Percentiles rank a stretch among this genome's conserved stretches.
Conservation (phyloP, 805 yeast genomes). For the Zygosaccharomyces siamensis region DNA sequence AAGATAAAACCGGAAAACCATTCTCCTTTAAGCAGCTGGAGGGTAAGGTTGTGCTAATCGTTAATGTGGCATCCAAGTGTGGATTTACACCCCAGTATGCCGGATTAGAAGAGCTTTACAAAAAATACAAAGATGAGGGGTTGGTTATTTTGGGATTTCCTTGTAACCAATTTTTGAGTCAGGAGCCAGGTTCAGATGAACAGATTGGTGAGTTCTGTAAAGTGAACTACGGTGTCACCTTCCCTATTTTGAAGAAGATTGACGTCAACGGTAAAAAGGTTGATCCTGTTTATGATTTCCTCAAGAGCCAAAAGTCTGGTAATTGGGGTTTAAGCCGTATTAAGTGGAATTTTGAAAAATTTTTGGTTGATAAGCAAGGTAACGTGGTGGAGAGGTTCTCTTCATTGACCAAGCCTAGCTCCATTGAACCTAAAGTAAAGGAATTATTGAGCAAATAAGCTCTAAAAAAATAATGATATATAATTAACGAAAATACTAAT, state of each 20-base stretch:
- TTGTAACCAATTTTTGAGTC: constrained; percentile 80
- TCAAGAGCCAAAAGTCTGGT: constrained; percentile 61
- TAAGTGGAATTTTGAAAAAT: constrained; percentile 80
- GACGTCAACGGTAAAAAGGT: constrained; percentile 84
- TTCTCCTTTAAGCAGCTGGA: constrained; percentile 56
- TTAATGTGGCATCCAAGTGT: constrained; percentile 86
- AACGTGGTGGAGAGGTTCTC: constrained; percentile 56
- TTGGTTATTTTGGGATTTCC: constrained; percentile 79
- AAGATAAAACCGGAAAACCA: constrained; percentile 53
- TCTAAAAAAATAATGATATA: neutral
- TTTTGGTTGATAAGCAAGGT: constrained; percentile 51
- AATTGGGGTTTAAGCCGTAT: constrained; percentile 63
- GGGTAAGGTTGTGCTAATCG: constrained; percentile 78
- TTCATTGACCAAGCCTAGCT: constrained; percentile 62
- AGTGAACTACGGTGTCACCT: constrained; percentile 80
- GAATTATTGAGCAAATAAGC: constrained; percentile 39
- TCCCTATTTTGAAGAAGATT: constrained; percentile 82
- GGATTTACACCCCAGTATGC: constrained; percentile 71
- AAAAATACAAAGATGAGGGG: constrained; percentile 58
- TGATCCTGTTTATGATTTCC: constrained; percentile 73
- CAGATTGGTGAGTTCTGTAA: constrained; percentile 72
- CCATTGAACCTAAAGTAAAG: constrained; percentile 56
- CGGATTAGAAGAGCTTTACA: constrained; percentile 64
- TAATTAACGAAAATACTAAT: neutral
- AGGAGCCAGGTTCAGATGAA: constrained; percentile 66